Evolutionary conservation across 306 rosid genomes (phyloP).

Genomic region (Quillaja saponaria): DNA sequence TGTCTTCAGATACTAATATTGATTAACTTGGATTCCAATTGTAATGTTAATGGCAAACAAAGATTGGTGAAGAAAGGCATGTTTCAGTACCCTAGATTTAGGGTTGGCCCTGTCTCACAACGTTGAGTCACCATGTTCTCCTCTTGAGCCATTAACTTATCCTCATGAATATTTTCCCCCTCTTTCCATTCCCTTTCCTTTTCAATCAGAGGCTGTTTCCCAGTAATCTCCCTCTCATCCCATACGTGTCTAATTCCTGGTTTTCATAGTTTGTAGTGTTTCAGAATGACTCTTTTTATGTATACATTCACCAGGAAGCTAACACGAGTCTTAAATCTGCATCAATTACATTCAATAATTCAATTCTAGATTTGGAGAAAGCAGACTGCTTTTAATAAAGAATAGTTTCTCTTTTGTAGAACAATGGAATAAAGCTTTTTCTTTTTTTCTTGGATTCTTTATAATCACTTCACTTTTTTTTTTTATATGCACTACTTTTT

Average conservation of each 20-base stretch:
- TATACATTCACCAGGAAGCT: constrained; percentile 35
- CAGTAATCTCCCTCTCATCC: too few relatives aligned
- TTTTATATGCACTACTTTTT: constrained; percentile 18
- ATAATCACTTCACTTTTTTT: constrained; percentile 37
- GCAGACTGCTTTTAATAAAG: constrained; percentile 36
- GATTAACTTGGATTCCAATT: too few relatives aligned
- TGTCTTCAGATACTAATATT: too few relatives aligned
- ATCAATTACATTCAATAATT: constrained; percentile 32
- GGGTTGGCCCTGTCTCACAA: too few relatives aligned
- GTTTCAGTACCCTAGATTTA: too few relatives aligned
- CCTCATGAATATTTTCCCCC: too few relatives aligned
- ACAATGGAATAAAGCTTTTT: constrained; percentile 46
- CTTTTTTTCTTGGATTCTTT: constrained; percentile 76
- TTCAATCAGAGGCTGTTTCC: too few relatives aligned
- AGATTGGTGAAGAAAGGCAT: too few relatives aligned
- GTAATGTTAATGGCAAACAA: too few relatives aligned
- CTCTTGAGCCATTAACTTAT: too few relatives aligned
- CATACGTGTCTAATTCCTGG: constrained; percentile 23
- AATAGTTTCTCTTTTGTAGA: constrained; percentile 44
- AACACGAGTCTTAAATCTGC: constrained; percentile 30
- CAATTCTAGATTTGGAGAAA: constrained; percentile 29
- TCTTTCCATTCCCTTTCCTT: too few relatives aligned
- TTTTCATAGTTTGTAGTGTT: constrained; percentile 30
- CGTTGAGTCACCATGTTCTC: too few relatives aligned
- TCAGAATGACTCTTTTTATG: constrained; percentile 24